Base-by-base conservation (phyloP, 176 grass and related monocot genomes). In the Oryza rufipogon region DNA sequence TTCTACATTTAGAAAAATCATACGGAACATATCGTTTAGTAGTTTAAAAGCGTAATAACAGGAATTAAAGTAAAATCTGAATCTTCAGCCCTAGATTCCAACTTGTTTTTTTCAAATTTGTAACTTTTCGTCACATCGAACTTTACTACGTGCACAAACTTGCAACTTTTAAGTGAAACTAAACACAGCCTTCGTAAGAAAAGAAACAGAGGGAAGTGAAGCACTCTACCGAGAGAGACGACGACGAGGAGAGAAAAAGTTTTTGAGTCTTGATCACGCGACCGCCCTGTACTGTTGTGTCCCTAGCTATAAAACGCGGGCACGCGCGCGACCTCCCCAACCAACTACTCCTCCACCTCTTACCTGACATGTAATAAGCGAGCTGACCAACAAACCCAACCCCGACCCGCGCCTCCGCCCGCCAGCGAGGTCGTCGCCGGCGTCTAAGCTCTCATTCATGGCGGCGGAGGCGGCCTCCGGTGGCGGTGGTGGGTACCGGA, bases 221-320 rank as follows among this genome's bases (percentile, higher is more conserved):
- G 28, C 4, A 36, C 4, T 4, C 4, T 36, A 36, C 34, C 4
- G 54, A 60, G 54, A 61, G 20, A 61, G 17, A 58, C 52, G 52
- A 56, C 56, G 56, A 60, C 38, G 38, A 46, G 5, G 1, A 41
- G 11, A 46, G 80, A 25, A 36, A 25, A 75, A 26, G 4, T 36
- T 36, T 63, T 84, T 87, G 92, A 93, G 96, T 93, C 76, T 72
- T 0, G 32, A 64, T 87, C 89, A 98, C 96, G 93, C 85, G 71
- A 93, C 66, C 47, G 66, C 28, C 71, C 82, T 90, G 88, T 92
- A 30, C 82, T 34, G 33, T 88, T 34, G 33, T 88, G 90, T 90
- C 54, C 47, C 5, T 20, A 58, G 54, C 48, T 58, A 58, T 58
- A 58, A 90, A 91, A 84, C 7, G 85, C 74, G 34, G 4, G 34